phyloP scores from a whole-genome alignment of 192 early-diverging fungal species.

The Linnemannia elongata region DNA sequence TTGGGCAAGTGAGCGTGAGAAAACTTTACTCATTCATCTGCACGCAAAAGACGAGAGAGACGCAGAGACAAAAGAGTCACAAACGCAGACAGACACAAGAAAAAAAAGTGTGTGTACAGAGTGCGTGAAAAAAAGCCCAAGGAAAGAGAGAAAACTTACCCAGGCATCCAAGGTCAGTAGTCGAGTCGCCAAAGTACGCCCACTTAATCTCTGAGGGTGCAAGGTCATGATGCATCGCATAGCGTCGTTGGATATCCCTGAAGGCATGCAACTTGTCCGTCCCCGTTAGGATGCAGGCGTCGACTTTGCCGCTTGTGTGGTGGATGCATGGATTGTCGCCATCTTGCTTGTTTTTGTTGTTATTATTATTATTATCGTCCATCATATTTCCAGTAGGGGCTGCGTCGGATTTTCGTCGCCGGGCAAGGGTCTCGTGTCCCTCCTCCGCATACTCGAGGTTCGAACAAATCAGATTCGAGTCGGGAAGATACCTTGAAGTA shows the following conservation, averaged over 20 bases:
- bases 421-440: conserved; percentile 23
- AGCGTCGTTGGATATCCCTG: conserved; percentile 32
- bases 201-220: conserved; percentile 31
- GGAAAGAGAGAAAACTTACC: conserved; percentile 24
- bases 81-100: neutral
- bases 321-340: neutral
- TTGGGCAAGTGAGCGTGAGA: conserved; percentile 5
- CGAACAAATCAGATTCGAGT: conserved; percentile 45
- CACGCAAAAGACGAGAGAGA: neutral
- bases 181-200: conserved; percentile 52
- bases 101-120: neutral
- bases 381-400: neutral
- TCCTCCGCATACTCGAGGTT: conserved; percentile 40
- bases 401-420: neutral
- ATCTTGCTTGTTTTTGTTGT: neutral
- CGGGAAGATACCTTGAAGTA: conserved; percentile 29
- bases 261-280: conserved; percentile 54
- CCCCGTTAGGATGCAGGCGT: conserved; percentile 34
- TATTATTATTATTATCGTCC: neutral
- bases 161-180: conserved; percentile 48
- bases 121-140: neutral
- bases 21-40: neutral
- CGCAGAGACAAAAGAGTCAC: neutral
- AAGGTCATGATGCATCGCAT: conserved; percentile 29
- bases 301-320: conserved; percentile 32